phyloP scores from a whole-genome alignment of 352 stramenopile species.

The Phytophthora boehmeriae region DNA sequence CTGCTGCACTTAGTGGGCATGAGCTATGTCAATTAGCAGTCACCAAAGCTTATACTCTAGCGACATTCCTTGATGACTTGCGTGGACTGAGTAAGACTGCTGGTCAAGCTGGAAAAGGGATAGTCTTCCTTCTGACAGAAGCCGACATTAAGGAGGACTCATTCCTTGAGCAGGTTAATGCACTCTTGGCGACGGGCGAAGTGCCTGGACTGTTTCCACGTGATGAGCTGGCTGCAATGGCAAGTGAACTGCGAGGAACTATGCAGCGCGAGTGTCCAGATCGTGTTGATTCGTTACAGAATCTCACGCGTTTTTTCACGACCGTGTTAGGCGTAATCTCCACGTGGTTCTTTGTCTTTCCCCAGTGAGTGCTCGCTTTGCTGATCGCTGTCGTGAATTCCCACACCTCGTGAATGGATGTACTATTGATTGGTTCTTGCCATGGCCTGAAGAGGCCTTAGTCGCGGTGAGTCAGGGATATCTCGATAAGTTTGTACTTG shows the following conservation, averaged over 20 bases:
- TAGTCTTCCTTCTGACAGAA: constrained; percentile 90
- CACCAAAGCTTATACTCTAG: constrained; percentile 89
- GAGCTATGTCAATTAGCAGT: constrained; percentile 88
- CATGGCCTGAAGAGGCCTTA: constrained; percentile 89
- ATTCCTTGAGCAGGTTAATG: constrained; percentile 91
- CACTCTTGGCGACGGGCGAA: constrained; percentile 81
- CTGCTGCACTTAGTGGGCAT: constrained; percentile 76
- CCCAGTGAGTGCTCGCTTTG: constrained; percentile 80
- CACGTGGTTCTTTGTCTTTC: constrained; percentile 90
- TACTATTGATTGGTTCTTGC: constrained; percentile 92
- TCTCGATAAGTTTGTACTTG: constrained; percentile 69
- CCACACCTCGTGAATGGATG: constrained; percentile 87
- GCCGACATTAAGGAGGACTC: constrained; percentile 91
- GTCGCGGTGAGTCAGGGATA: constrained; percentile 83
- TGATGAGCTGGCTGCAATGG: constrained; percentile 89
- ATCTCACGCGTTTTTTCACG: constrained; percentile 89
- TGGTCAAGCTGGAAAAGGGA: constrained; percentile 76
- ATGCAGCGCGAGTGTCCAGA: constrained; percentile 78
- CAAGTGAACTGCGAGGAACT: constrained; percentile 69
- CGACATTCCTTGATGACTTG: constrained; percentile 89
- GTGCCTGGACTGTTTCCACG: constrained; percentile 88
- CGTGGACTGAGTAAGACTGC: constrained; percentile 83
- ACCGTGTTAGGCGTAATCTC: constrained; percentile 84
- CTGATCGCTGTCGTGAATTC: constrained; percentile 86
- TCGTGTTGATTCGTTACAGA: constrained; percentile 74